These are phyloP conservation scores for Mucor velutinosus DNA, from an alignment of 371 early-diverging fungal genomes.

Conservation along the genomic window DNA sequence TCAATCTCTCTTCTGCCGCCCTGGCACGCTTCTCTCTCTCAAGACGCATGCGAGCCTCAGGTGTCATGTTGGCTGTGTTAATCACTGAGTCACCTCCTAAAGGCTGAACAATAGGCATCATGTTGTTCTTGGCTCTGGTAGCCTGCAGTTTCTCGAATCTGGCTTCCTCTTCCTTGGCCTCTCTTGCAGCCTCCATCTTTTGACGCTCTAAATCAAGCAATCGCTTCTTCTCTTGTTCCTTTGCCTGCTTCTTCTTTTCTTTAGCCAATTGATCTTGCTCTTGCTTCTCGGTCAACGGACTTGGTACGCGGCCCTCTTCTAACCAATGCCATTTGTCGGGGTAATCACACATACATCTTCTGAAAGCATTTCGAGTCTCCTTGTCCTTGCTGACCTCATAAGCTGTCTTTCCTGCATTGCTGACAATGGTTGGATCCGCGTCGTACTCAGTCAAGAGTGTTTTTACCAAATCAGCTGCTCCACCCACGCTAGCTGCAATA, in stretches of 20 bases:
- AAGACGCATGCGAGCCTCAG: conserved; percentile 72
- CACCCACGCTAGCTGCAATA: conserved; percentile 57
- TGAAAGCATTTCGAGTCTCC: conserved; percentile 77
- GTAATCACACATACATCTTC: conserved; percentile 67
- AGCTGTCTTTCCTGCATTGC: conserved; percentile 65
- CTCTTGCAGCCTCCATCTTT: conserved; percentile 26
- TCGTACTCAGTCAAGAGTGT: conserved; percentile 66
- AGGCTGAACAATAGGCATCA: conserved; percentile 23
- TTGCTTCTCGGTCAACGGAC: conserved; percentile 76
- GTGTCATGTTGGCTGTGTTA: conserved; percentile 63
- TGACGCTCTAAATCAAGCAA: conserved; percentile 32
- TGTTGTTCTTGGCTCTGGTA: conserved; percentile 26
- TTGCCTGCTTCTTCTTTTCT: conserved; percentile 64
- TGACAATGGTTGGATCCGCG: conserved; percentile 79
- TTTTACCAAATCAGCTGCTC: conserved; percentile 61
- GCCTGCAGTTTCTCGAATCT: conserved; percentile 32
- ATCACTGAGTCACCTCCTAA: conserved; percentile 20
- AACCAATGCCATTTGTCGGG: conserved; percentile 74
- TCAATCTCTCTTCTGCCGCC: conserved; percentile 78
- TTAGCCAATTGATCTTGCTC: conserved; percentile 66
- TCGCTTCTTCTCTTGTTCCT: conserved; percentile 52
- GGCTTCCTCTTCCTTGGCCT: conserved; percentile 44
- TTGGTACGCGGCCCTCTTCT: conserved; percentile 69
- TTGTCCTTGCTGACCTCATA: conserved; percentile 83
- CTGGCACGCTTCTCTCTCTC: conserved; percentile 84